phyloP scores from a whole-genome alignment of 2,329 filamentous ascomycete genomes.

The Aspergillus oerlinghausenensis region DNA sequence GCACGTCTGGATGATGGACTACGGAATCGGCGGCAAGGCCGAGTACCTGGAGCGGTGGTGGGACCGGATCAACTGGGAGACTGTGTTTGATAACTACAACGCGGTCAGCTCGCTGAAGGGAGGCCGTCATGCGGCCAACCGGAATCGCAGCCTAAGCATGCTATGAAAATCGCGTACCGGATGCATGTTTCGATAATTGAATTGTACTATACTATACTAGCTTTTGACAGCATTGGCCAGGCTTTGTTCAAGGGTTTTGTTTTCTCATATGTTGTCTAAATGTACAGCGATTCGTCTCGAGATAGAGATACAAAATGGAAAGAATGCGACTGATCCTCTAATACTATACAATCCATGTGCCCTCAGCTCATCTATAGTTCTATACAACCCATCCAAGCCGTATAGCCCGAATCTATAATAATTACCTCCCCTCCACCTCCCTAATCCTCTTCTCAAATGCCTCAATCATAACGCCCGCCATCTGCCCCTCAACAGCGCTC shows the following conservation, averaged over 20 bases:
- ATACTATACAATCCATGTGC: constrained; percentile 22
- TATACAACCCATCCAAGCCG: neutral
- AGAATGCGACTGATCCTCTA: constrained; percentile 17
- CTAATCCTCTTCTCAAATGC: constrained; percentile 82
- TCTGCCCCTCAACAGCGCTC: constrained; percentile 72
- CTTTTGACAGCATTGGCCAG: constrained; percentile 4
- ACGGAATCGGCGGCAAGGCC: constrained; percentile 69
- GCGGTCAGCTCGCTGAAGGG: constrained; percentile 24
- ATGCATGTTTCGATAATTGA: constrained; percentile 20
- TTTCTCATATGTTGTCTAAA: constrained; percentile 12
- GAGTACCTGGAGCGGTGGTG: constrained; percentile 79
- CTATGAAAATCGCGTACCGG: constrained; percentile 13
- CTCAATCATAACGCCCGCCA: constrained; percentile 83
- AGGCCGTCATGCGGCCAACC: constrained; percentile 15
- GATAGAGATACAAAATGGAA: constrained; percentile 6
- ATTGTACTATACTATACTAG: constrained; percentile 22
- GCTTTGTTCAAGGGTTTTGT: constrained; percentile 11
- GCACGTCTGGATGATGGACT: constrained; percentile 85
- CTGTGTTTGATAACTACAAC: constrained; percentile 53
- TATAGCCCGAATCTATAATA: neutral
- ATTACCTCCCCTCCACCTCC: constrained; percentile 44
- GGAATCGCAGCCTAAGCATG: constrained; percentile 24
- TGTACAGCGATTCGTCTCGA: constrained; percentile 18
- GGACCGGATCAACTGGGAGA: constrained; percentile 78
- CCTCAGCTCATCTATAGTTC: neutral